Evolutionary conservation across 2,329 filamentous ascomycete species (phyloP).

Genomic region (Fusarium gaditjirri): DNA sequence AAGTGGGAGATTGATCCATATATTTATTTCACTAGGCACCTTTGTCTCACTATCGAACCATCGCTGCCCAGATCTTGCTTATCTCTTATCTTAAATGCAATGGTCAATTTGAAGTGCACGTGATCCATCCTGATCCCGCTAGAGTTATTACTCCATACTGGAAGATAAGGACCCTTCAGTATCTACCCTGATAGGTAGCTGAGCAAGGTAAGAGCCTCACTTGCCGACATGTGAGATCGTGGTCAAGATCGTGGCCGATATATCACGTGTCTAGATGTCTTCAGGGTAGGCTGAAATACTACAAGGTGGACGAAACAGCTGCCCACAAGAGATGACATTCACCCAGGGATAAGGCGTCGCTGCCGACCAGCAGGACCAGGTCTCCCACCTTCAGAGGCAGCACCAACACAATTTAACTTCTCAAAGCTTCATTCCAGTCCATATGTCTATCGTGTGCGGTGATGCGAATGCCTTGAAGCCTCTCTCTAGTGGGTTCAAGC

Average conservation of each 20-base stretch:
- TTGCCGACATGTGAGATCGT: background rate
- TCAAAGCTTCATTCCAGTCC: background rate
- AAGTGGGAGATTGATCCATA: rapidly evolving
- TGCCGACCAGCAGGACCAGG: background rate
- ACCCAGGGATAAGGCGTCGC: background rate
- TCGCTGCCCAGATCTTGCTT: background rate
- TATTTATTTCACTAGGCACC: background rate
- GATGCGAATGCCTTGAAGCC: background rate
- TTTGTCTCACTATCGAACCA: background rate
- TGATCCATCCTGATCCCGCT: background rate
- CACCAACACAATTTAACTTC: background rate
- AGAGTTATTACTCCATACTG: background rate
- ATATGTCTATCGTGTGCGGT: background rate
- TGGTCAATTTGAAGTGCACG: background rate
- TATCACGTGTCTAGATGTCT: background rate
- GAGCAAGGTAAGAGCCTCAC: background rate
- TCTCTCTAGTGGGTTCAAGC: background rate
- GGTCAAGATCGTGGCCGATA: background rate
- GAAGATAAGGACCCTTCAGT: background rate
- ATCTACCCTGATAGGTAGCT: too few relatives aligned
- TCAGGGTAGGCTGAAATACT: background rate
- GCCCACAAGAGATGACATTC: background rate
- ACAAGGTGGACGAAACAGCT: background rate
- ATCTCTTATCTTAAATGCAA: background rate
- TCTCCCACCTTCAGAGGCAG: background rate